Evolutionary conservation across 2,329 filamentous ascomycete genomes (phyloP), one percentile per base, ranked within the genome.

Genomic region (Aotearoamyces nothofagi): DNA sequence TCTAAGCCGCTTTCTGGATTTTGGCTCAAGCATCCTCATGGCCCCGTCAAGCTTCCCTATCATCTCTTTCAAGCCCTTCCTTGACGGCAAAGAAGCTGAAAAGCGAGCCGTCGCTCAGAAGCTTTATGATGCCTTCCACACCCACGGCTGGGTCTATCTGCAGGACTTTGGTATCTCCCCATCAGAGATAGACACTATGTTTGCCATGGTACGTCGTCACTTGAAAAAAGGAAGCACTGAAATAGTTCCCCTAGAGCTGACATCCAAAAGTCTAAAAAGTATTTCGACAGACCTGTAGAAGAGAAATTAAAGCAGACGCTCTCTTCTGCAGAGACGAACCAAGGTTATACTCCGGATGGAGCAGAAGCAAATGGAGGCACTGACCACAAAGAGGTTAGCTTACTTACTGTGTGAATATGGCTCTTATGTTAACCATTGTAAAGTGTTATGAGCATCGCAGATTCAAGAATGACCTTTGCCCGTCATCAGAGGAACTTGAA

Each of bases 261-360:
- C 9, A 5, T 4, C 3, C 5, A 11, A 11, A 23, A 28, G 25
- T 32, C 30, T 6, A 32, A 24, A 16, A 28, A 28, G 17, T 32
- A 28, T 19, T 32, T 28, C 15, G n/a, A 17, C 14, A 17, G 24
- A 8, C 30, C 30, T 9, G 12, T 32, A 27, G 25, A 23, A 25
- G 13, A 10, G 6, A 24, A 28, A 16, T 16, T 28, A 15, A 28
- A 24, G n/a, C n/a, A 32, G 17, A 28, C 25, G 9, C 20, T 32
- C n/a, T 27, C 24, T 9, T 20, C 17, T 16, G 30, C 30, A 11
- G 30, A 32, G 15, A 14, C 19, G 5, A 32, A 28, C 19, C 25
- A 32, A 15, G 30, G 30, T 5, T 32, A 32, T 32, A 32, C 30
- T 10, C 25, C 30, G 7, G 30, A 27, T 28, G 30, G 30, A 3